Conservation (phyloP, 176 grass and related monocot genomes). For the Phoenix dactylifera region DNA sequence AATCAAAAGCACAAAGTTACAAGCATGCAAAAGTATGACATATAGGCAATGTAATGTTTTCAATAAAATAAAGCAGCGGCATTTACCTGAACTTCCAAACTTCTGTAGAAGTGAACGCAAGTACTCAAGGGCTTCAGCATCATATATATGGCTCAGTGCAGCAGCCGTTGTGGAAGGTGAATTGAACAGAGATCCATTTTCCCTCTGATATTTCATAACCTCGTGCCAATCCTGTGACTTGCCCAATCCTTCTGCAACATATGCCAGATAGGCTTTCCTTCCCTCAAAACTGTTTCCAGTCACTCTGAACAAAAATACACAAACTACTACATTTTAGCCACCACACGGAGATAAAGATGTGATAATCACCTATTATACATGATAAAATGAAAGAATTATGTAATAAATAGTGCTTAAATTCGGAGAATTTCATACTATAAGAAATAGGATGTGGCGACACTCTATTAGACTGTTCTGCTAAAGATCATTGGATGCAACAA, state of each 20-base stretch:
- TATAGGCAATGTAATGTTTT: background rate
- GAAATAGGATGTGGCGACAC: too few species aligned
- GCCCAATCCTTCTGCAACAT: slow-evolving; percentile 59
- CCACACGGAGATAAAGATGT: background rate
- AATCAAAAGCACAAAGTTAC: background rate
- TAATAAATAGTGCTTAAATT: too few species aligned
- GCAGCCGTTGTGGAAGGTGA: slow-evolving; percentile 57
- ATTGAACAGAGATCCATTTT: slow-evolving; percentile 68
- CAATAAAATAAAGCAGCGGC: background rate
- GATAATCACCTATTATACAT: too few species aligned
- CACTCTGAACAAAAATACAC: slow-evolving; percentile 22
- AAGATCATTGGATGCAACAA: too few species aligned
- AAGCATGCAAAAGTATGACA: too few species aligned
- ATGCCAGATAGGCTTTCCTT: slow-evolving; percentile 55
- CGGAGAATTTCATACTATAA: too few species aligned
- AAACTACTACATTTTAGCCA: background rate
- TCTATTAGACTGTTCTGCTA: too few species aligned
- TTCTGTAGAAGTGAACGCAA: slow-evolving; percentile 36
- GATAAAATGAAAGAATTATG: too few species aligned
- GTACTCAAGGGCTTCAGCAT: slow-evolving; percentile 50
- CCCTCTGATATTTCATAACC: slow-evolving; percentile 49
- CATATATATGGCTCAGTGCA: slow-evolving; percentile 28
- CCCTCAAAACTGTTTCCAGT: slow-evolving; percentile 25
- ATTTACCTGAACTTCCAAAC: slow-evolving; percentile 52
- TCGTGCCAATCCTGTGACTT: slow-evolving; percentile 39